Evolutionary conservation across 2,329 filamentous ascomycete genomes (phyloP).

Genomic region (Ceratocystis ficicola): DNA sequence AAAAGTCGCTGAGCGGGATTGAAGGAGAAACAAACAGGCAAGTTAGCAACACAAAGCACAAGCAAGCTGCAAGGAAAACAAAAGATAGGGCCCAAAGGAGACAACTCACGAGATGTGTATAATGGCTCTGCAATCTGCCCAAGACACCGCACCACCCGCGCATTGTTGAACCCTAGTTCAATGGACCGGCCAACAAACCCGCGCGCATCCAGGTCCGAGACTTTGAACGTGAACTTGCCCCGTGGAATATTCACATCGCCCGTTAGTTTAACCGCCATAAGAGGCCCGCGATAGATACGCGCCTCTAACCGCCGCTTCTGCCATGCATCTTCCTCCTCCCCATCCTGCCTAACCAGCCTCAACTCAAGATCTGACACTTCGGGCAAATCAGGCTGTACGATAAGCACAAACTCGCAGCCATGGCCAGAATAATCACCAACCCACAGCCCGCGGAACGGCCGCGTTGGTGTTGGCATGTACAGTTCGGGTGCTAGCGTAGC

Average conservation of each 20-base stretch:
- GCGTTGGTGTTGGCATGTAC: constrained; percentile 70
- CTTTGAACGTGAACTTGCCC: constrained; percentile 71
- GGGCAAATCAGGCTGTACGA: constrained; percentile 53
- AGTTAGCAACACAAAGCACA: constrained; percentile 60
- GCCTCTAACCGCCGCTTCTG: constrained; percentile 35
- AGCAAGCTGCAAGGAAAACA: background rate
- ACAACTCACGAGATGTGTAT: background rate
- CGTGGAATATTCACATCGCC: constrained; percentile 83
- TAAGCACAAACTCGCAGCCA: constrained; percentile 74
- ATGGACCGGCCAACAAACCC: constrained; percentile 53
- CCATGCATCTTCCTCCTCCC: constrained; percentile 38
- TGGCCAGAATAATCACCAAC: constrained; percentile 81
- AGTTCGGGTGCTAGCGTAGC: constrained; percentile 57
- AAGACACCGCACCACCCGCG: constrained; percentile 57
- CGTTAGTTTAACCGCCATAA: constrained; percentile 82
- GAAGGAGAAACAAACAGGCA: too few species aligned
- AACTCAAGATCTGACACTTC: constrained; percentile 24
- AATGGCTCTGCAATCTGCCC: constrained; percentile 64
- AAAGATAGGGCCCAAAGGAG: background rate
- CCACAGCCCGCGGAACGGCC: constrained; percentile 85
- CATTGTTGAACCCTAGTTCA: constrained; percentile 59
- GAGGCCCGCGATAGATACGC: constrained; percentile 48
- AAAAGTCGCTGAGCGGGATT: constrained; percentile 3
- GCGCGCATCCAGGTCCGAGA: constrained; percentile 57
- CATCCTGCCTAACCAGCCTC: constrained; percentile 31